A percentile compares a stretch with the other conserved stretches of the same genome.
Conservation (phyloP, 495 filamentous ascomycete species). For the Podospora didyma region DNA sequence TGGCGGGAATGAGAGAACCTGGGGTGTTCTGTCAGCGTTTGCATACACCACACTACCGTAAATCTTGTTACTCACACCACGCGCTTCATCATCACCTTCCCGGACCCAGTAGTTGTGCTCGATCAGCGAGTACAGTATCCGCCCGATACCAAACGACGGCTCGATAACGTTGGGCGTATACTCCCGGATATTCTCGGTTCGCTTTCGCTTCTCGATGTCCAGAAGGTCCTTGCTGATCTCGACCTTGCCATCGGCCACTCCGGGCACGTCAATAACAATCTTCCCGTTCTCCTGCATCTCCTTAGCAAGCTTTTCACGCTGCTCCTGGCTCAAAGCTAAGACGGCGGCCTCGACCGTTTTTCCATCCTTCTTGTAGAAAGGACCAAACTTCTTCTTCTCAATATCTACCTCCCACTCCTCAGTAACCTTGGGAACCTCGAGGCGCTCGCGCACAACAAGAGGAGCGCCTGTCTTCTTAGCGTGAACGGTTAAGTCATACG, state of each 20-base stretch:
- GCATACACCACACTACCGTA: not conserved
- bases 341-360: conserved; percentile 69
- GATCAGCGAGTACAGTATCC: conserved; percentile 72
- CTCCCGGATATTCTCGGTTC: conserved; percentile 65
- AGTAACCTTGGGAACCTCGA: conserved; percentile 58
- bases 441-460: conserved; percentile 61
- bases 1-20: conserved; percentile 74
- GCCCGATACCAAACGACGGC: conserved; percentile 80
- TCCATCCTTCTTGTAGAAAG: conserved; percentile 75
- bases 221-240: conserved; percentile 69
- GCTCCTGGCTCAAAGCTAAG: conserved; percentile 61
- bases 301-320: conserved; percentile 64
- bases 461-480: conserved; percentile 76
- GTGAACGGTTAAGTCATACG: conserved; percentile 75
- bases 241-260: conserved; percentile 48
- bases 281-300: conserved; percentile 63
- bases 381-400: conserved; percentile 82
- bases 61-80: conserved; percentile 50
- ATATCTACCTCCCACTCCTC: conserved; percentile 73
- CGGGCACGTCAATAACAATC: conserved; percentile 61
- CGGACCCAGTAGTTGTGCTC: conserved; percentile 80
- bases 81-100: conserved; percentile 62
- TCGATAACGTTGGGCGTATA: conserved; percentile 84
- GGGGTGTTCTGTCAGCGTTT: conserved; percentile 14
- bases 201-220: conserved; percentile 65